Conservation (phyloP, 73 alveolate species). For the Paramecium sonneborni region DNA sequence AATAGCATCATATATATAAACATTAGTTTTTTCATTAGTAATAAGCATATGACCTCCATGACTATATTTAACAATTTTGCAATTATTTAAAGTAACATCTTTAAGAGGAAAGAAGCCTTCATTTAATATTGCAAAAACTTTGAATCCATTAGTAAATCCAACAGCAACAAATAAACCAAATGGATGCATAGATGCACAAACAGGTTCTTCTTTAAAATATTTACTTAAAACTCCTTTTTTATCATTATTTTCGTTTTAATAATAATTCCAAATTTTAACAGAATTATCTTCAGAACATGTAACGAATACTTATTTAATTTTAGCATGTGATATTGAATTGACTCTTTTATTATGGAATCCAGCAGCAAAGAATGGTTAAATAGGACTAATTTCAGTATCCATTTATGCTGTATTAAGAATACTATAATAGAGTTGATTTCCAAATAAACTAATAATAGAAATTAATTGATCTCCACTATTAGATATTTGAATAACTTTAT, state of each 20-base stretch:
- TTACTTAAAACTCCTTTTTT: constrained; percentile 53
- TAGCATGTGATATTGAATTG: constrained; percentile 58
- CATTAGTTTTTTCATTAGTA: constrained; percentile 61
- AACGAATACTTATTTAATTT: constrained; percentile 52
- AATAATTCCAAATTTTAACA: constrained; percentile 67
- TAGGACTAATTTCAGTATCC: constrained; percentile 61
- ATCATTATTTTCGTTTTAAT: constrained; percentile 52
- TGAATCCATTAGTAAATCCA: constrained; percentile 66
- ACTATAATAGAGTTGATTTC: constrained; percentile 15
- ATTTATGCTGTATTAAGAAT: constrained; percentile 39
- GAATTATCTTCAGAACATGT: constrained; percentile 69
- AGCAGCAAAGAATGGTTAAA: constrained; percentile 62
- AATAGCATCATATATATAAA: constrained; percentile 46
- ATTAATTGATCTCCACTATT: constrained; percentile 55
- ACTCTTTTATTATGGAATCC: constrained; percentile 67
- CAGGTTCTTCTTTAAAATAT: constrained; percentile 68
- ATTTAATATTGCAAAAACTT: constrained; percentile 62
- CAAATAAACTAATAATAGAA: constrained; percentile 51
- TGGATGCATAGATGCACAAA: constrained; percentile 64
- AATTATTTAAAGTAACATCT: constrained; percentile 46
- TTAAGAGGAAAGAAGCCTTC: constrained; percentile 61
- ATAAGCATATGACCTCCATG: constrained; percentile 65
- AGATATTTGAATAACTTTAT: constrained; percentile 53
- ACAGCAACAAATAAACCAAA: constrained; percentile 68
- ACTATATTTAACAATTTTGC: constrained; percentile 60